phyloP scores from a whole-genome alignment of 164 flowering plant species.

The Malania oleifera region DNA sequence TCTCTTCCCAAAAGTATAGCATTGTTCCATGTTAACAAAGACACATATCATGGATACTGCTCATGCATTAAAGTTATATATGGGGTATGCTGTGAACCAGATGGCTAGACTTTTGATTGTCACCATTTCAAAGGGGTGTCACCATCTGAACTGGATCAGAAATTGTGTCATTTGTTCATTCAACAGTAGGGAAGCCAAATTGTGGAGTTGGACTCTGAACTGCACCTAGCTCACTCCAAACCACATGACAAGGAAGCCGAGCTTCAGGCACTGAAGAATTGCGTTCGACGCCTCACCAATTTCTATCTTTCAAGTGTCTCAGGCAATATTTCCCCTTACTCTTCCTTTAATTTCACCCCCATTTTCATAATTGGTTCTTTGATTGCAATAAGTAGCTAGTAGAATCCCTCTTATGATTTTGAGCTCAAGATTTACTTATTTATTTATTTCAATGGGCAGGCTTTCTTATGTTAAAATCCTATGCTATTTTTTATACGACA shows the following conservation, averaged over 20 bases:
- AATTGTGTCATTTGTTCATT: conserved; percentile 50
- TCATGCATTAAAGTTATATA: conserved; percentile 20
- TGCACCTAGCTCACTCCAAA: conserved; percentile 39
- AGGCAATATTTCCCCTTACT: conserved; percentile 27
- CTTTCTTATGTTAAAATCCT: not conserved
- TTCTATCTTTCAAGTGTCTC: conserved; percentile 39
- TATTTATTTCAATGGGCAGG: not conserved
- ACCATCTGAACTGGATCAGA: conserved; percentile 50
- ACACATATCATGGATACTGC: conserved; percentile 1
- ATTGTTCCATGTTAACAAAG: conserved; percentile 6
- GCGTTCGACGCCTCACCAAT: conserved; percentile 48
- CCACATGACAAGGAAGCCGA: conserved; percentile 64
- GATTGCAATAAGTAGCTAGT: not conserved
- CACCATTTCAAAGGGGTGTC: conserved; percentile 34
- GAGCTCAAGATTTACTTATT: too few species aligned
- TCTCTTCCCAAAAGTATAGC: too few species aligned
- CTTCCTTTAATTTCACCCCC: not conserved
- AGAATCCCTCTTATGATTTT: not conserved
- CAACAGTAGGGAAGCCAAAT: conserved; percentile 61
- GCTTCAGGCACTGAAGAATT: conserved; percentile 54
- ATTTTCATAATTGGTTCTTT: not conserved
- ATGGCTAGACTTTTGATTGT: conserved; percentile 17
- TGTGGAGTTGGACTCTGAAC: conserved; percentile 46
- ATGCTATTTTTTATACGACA: not conserved
- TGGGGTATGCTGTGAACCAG: conserved; percentile 11